Evolutionary conservation across 2,329 filamentous ascomycete species (phyloP).

Genomic region (Cercospora canescens): DNA sequence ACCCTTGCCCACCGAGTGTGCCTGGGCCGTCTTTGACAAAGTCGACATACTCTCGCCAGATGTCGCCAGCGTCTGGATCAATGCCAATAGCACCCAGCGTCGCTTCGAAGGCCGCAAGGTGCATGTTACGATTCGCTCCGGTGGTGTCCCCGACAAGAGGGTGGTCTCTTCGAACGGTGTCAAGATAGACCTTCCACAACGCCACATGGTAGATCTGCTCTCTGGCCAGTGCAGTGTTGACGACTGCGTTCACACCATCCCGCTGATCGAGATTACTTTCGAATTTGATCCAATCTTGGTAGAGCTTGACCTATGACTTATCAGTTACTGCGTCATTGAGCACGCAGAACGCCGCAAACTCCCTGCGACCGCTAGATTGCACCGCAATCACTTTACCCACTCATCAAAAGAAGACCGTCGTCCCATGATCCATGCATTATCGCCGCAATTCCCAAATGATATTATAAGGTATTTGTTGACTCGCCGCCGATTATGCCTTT

Average conservation of each 20-base stretch:
- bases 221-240: slow-evolving; percentile 73
- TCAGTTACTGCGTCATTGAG: background rate
- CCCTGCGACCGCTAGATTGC: background rate
- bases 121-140: slow-evolving; percentile 73
- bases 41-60: slow-evolving; percentile 94
- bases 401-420: background rate
- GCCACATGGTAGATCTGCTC: slow-evolving; percentile 70
- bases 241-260: slow-evolving; percentile 76
- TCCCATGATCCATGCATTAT: background rate
- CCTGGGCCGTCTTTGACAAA: slow-evolving; percentile 90
- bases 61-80: slow-evolving; percentile 82
- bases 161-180: slow-evolving; percentile 90
- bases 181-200: slow-evolving; percentile 90
- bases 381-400: background rate
- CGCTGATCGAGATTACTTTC: slow-evolving; percentile 87
- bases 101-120: slow-evolving; percentile 88
- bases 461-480: background rate
- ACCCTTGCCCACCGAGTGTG: slow-evolving; percentile 72
- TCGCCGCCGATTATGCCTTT: background rate
- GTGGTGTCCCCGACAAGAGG: slow-evolving; percentile 78
- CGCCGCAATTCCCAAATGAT: background rate
- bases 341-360: background rate
- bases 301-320: slow-evolving; percentile 1
- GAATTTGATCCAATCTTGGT: slow-evolving; percentile 71
- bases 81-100: slow-evolving; percentile 86